phyloP scores from a whole-genome alignment of 2,329 filamentous ascomycete genomes.

The Pleurostoma richardsiae region DNA sequence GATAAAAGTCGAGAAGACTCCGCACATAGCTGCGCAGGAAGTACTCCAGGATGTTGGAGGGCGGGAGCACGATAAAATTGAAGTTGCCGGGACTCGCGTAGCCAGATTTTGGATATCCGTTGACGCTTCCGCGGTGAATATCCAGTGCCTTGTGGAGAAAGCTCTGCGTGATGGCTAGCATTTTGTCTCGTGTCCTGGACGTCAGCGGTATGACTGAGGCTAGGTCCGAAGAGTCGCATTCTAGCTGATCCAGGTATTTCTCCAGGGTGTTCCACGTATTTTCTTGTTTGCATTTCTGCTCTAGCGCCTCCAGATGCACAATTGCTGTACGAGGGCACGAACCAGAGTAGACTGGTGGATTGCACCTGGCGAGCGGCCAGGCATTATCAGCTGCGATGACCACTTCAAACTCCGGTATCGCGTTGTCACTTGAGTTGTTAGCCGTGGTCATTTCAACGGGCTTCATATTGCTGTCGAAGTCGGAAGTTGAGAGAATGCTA shows the following conservation, averaged over 20 bases:
- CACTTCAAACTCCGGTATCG: conserved; percentile 39
- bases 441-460: conserved; percentile 21
- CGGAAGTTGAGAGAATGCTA: conserved; percentile 37
- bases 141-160: conserved; percentile 68
- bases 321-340: conserved; percentile 44
- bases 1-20: conserved; percentile 62
- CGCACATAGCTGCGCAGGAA: conserved; percentile 63
- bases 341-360: conserved; percentile 35
- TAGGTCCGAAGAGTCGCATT: conserved; percentile 28
- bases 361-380: conserved; percentile 49
- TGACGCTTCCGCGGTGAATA: conserved; percentile 53
- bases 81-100: conserved; percentile 45
- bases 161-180: conserved; percentile 66
- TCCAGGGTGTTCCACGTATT: conserved; percentile 40
- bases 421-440: conserved; percentile 16
- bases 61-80: conserved; percentile 62
- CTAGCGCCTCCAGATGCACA: conserved; percentile 44
- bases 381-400: conserved; percentile 41
- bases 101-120: conserved; percentile 29
- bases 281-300: conserved; percentile 42
- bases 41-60: conserved; percentile 60
- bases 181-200: conserved; percentile 55
- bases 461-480: conserved; percentile 28
- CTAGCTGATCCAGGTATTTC: conserved; percentile 29
- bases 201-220: conserved; percentile 39